phyloP scores from a whole-genome alignment of 352 stramenopile genomes.

The Phytophthora podocarpi region DNA sequence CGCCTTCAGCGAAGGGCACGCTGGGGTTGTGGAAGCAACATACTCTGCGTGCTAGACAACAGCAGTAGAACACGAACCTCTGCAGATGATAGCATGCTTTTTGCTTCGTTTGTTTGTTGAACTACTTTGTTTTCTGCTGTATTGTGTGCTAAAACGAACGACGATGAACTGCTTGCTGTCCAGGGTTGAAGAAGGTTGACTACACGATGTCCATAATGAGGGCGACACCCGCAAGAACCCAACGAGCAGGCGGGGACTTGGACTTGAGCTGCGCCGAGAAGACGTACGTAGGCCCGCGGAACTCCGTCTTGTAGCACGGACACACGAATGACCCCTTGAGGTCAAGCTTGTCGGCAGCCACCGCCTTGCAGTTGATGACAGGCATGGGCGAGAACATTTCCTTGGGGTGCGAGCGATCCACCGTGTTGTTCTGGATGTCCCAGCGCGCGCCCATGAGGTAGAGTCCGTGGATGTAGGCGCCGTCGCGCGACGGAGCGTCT shows the following conservation, averaged over 20 bases:
- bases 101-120: no score
- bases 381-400: conserved; percentile 99
- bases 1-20: conserved; percentile 53
- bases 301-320: conserved; percentile 97
- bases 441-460: conserved; percentile 96
- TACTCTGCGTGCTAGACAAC: conserved; percentile 20
- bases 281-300: conserved; percentile 95
- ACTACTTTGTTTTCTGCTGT: conserved; percentile 2
- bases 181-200: neutral
- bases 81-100: conserved; percentile 15
- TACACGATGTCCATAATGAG: conserved; percentile 95
- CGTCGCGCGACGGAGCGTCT: conserved; percentile 89
- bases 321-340: conserved; percentile 95
- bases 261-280: conserved; percentile 98
- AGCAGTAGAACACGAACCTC: neutral
- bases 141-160: neutral
- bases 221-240: conserved; percentile 95
- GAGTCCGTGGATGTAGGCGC: conserved; percentile 95
- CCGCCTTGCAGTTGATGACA: conserved; percentile 97
- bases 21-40: conserved; percentile 51
- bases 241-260: conserved; percentile 93
- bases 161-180: neutral
- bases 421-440: conserved; percentile 90
- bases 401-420: conserved; percentile 96
- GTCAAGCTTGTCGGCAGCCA: conserved; percentile 95